These are phyloP conservation scores for Nicotiana knightiana DNA, from an alignment of 257 asterid genomes.

Conservation along the genomic window DNA sequence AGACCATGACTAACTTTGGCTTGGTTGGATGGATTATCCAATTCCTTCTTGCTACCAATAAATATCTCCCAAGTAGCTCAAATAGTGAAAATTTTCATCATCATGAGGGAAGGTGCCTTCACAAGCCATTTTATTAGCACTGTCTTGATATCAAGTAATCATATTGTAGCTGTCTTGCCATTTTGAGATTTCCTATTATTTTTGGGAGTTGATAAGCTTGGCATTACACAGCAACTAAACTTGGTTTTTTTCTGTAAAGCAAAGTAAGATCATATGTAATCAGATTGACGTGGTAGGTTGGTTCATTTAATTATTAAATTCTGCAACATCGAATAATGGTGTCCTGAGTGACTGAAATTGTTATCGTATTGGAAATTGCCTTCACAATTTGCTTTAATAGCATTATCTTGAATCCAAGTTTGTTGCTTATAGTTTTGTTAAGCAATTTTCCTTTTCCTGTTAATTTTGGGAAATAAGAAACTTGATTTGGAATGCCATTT, in stretches of 20 bases:
- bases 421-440: background rate
- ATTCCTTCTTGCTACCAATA: background rate
- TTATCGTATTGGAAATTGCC: background rate
- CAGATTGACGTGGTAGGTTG: background rate
- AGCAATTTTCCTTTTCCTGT: background rate
- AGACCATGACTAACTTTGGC: background rate
- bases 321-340: background rate
- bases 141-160: background rate
- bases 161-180: background rate
- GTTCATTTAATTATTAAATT: background rate
- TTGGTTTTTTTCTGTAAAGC: background rate
- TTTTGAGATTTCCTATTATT: background rate
- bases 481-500: constrained; percentile 13
- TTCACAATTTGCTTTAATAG: background rate
- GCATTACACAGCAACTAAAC: background rate
- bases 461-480: background rate
- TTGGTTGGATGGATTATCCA: background rate
- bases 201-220: background rate
- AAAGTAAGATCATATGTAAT: background rate
- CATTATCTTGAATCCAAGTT: background rate
- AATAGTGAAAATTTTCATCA: background rate
- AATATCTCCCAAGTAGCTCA: background rate
- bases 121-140: background rate
- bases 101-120: background rate
- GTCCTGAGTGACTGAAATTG: background rate